These are phyloP conservation scores for Phialemonium atrogriseum DNA, from an alignment of 2,329 filamentous ascomycete species.

Conservation along the genomic window DNA sequence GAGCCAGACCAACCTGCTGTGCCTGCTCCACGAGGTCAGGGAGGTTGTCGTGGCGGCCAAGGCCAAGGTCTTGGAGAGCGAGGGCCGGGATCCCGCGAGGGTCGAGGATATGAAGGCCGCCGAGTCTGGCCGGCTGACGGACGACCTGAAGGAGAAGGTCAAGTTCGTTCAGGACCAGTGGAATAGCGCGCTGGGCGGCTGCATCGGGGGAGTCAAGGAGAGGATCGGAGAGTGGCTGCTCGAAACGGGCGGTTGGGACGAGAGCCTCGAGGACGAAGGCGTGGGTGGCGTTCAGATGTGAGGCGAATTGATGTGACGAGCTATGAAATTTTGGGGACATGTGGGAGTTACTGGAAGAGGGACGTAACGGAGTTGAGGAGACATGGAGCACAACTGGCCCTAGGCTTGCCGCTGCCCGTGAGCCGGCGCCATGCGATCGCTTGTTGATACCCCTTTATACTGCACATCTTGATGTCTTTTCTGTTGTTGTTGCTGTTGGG, in stretches of 20 bases:
- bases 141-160: constrained; percentile 89
- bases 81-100: constrained; percentile 38
- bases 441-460: constrained; percentile 14
- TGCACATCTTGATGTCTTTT: background rate
- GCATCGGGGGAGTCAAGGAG: constrained; percentile 64
- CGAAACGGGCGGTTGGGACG: constrained; percentile 81
- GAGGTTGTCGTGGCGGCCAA: constrained; percentile 66
- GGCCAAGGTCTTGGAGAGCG: constrained; percentile 54
- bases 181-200: constrained; percentile 75
- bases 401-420: no score
- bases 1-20: constrained; percentile 83
- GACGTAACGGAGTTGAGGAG: no score
- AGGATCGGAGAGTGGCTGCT: constrained; percentile 66
- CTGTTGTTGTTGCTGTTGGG: background rate
- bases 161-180: constrained; percentile 86
- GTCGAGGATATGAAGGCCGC: constrained; percentile 50
- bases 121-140: constrained; percentile 66
- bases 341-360: no score
- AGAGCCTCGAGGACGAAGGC: constrained; percentile 54
- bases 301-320: constrained; percentile 1
- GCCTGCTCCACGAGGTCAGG: constrained; percentile 83
- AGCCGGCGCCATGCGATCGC: background rate
- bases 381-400: no score
- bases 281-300: constrained; percentile 34
- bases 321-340: no score